phyloP scores from a whole-genome alignment of 495 filamentous ascomycete genomes.

The Aspergillus sparsus region DNA sequence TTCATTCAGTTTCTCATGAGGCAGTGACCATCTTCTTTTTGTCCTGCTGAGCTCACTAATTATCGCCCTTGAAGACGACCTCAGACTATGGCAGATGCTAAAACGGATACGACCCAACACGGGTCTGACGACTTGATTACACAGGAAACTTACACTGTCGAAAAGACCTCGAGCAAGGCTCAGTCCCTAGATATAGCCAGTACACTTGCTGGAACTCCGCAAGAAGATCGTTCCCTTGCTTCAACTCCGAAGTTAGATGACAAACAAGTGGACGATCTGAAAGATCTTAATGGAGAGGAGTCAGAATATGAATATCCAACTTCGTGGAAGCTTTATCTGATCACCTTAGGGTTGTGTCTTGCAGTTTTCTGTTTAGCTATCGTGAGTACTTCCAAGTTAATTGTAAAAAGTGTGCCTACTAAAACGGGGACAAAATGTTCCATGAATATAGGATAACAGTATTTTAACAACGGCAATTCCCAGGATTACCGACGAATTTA shows the following conservation, averaged over 20 bases:
- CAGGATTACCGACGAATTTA: conserved; percentile 77
- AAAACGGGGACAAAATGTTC: no score
- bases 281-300: conserved; percentile 34
- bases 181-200: conserved; percentile 33
- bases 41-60: no score
- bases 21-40: no score
- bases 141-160: neutral
- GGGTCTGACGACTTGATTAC: neutral
- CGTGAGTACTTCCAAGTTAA: conserved; percentile 35
- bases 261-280: conserved; percentile 2
- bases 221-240: conserved; percentile 3
- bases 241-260: conserved; percentile 2
- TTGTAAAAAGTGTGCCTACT: no score
- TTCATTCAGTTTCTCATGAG: no score
- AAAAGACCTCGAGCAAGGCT: neutral
- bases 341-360: conserved; percentile 60
- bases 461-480: conserved; percentile 87
- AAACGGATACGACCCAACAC: neutral
- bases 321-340: conserved; percentile 52
- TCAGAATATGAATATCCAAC: conserved; percentile 49
- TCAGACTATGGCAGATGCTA: neutral
- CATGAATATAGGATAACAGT: conserved; percentile 57
- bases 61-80: neutral
- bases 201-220: conserved; percentile 22
- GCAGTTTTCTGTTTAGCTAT: conserved; percentile 67